These are phyloP conservation scores for Gilbertella persicaria DNA, from an alignment of 371 early-diverging fungal genomes.

Conservation along the genomic window DNA sequence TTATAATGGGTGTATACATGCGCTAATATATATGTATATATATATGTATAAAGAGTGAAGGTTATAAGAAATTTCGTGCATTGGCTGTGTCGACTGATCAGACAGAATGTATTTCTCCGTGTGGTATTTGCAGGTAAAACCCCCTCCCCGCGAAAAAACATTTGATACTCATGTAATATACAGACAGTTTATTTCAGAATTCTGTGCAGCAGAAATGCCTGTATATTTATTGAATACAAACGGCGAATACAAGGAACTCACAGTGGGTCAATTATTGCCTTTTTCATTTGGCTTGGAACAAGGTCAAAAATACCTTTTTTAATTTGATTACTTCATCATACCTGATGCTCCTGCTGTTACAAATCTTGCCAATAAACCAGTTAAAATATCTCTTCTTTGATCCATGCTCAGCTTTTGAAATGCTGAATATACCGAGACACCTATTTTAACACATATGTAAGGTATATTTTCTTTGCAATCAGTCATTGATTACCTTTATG, in stretches of 20 bases:
- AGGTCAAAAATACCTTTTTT: conserved; percentile 14
- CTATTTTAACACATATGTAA: conserved; percentile 9
- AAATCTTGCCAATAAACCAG: conserved; percentile 40
- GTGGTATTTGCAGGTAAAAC: conserved; percentile 80
- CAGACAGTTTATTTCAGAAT: conserved; percentile 84
- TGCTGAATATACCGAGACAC: conserved; percentile 48
- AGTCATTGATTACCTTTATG: conserved; percentile 25
- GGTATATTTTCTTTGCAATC: neutral
- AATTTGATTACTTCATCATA: no score
- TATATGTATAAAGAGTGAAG: conserved; percentile 75
- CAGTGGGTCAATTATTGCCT: conserved; percentile 63
- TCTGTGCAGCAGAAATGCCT: conserved; percentile 57
- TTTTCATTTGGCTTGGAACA: conserved; percentile 65
- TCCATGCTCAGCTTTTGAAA: conserved; percentile 35
- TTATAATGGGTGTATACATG: neutral
- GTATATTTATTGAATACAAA: conserved; percentile 61
- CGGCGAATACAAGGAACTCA: conserved; percentile 48
- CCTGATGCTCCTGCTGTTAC: conserved; percentile 43
- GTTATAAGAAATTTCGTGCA: conserved; percentile 64
- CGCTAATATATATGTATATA: neutral
- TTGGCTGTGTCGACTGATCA: conserved; percentile 65
- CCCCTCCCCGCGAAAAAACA: no score
- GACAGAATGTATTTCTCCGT: conserved; percentile 66
- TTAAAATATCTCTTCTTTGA: conserved; percentile 42
- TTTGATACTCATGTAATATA: no score